A percentile compares a stretch with the other conserved stretches of the same genome.
These are phyloP conservation scores for Trichoderma breve DNA, from an alignment of 2,329 filamentous ascomycete species.

Conservation along the genomic window DNA sequence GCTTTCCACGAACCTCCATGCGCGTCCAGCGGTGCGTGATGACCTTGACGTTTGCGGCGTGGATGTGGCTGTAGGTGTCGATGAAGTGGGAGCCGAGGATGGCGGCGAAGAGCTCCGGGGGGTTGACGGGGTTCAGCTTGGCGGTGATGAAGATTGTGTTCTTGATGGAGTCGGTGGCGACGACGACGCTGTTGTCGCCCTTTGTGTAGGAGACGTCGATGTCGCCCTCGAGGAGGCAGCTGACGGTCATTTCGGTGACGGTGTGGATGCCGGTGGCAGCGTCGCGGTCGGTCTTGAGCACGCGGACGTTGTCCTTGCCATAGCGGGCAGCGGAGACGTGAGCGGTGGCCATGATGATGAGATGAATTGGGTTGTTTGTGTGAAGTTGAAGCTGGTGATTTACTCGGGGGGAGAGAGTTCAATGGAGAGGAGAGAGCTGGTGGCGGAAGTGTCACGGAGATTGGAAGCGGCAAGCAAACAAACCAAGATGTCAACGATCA, in stretches of 20 bases:
- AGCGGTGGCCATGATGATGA: slow-evolving; percentile 44
- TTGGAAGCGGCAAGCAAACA: neutral
- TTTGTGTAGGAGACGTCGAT: slow-evolving; percentile 87
- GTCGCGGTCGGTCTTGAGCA: slow-evolving; percentile 90
- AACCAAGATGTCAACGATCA: neutral
- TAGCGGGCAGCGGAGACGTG: slow-evolving; percentile 66
- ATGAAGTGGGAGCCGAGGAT: slow-evolving; percentile 87
- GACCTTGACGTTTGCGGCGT: slow-evolving; percentile 76
- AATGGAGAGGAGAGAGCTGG: neutral
- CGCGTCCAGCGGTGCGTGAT: slow-evolving; percentile 88
- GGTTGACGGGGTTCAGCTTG: slow-evolving; percentile 87
- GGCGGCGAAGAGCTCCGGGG: slow-evolving; percentile 87
- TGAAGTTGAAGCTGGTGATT: neutral
- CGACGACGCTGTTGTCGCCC: slow-evolving; percentile 91
- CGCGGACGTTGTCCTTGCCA: slow-evolving; percentile 96
- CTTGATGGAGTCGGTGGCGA: slow-evolving; percentile 97
- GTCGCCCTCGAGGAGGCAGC: slow-evolving; percentile 86
- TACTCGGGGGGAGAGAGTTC: neutral
- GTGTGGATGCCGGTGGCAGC: slow-evolving; percentile 73
- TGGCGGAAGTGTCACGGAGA: neutral
- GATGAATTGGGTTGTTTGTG: slow-evolving; percentile 20
- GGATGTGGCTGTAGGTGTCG: slow-evolving; percentile 83
- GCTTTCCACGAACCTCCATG: slow-evolving; percentile 80
- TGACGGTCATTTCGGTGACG: slow-evolving; percentile 92
- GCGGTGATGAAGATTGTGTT: slow-evolving; percentile 95